Conservation (phyloP, 2,329 filamentous ascomycete species). For the Exophiala bonariae region DNA sequence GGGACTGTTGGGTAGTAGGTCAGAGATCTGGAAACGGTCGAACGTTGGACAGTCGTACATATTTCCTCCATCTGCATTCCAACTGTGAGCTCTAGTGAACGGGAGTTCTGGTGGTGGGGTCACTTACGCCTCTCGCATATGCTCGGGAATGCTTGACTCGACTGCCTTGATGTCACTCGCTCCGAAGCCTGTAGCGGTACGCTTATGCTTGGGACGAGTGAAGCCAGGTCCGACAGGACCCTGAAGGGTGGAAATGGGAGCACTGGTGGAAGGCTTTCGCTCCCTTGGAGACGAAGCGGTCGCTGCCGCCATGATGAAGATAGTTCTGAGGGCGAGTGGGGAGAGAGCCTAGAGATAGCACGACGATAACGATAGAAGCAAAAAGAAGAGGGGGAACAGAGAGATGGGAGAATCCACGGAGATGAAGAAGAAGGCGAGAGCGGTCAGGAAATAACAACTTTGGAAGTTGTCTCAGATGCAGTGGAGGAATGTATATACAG, state of each 20-base stretch:
- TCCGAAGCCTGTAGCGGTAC: constrained; percentile 93
- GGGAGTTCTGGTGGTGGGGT: constrained; percentile 35
- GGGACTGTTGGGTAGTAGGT: constrained; percentile 46
- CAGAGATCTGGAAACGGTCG: constrained; percentile 2
- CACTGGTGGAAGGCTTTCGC: constrained; percentile 77
- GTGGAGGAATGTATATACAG: not conserved
- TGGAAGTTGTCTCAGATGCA: not conserved
- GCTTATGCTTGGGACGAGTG: constrained; percentile 90
- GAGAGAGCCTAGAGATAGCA: not conserved
- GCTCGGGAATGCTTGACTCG: constrained; percentile 87
- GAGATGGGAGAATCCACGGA: constrained; percentile 24
- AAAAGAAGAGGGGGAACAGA: constrained; percentile 17
- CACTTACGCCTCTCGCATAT: constrained; percentile 76
- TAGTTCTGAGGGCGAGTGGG: not conserved
- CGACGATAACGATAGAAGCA: constrained; percentile 15
- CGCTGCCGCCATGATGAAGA: constrained; percentile 10
- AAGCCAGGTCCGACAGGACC: constrained; percentile 85
- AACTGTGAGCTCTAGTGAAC: constrained; percentile 9
- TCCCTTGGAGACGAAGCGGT: constrained; percentile 57
- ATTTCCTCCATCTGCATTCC: constrained; percentile 58
- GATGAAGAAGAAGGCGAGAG: constrained; percentile 2
- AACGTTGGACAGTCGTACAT: constrained; percentile 7
- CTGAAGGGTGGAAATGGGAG: constrained; percentile 81
- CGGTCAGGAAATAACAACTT: constrained; percentile 8
- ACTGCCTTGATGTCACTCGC: constrained; percentile 89